Evolutionary conservation across 2,329 filamentous ascomycete species (phyloP), one percentile per base, ranked within the genome.

Genomic region (Neonectria faginata): DNA sequence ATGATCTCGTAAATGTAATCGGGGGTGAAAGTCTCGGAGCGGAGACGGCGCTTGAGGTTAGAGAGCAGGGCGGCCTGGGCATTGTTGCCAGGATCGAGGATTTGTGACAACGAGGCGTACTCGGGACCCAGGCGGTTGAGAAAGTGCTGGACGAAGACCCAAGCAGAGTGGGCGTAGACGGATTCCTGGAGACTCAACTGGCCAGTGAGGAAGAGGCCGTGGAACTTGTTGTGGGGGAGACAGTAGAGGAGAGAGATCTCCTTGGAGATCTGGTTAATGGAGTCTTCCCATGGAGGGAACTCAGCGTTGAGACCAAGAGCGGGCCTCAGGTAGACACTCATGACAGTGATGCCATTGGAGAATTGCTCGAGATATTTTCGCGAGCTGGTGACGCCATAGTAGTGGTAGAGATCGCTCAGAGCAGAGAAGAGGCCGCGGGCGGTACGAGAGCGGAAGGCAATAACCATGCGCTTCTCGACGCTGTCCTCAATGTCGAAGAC

Each of bases 1-100:
- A 99, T 97, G 78, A 99, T 98, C 81, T 99, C 95, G 29, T 95
- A 89, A 73, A 99, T 98, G 83, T 99, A 99, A 76, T 97, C 95
- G 5, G 96, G 92, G 0, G 96, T 99, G 79, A 99, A 99, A 0
- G 96, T 99, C 82, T 99, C 96, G 0, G 92, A 96, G 75, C 96
- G 92, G 65, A 99, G 87, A 74, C 96, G 91, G 73, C 94, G 94
- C 89, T 99, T 99, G 75, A 99, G 88, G 84, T 97, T 98, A 31
- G 92, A 92, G 39, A 99, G 86, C 64, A 97, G 86, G 74, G 96
- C 93, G 18, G 92, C 92, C 74, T 98, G 94, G 1, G 89, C 87
- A 71, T 90, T 96, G 81, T 97, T 97, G 76, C 88, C 91, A 27
- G 86, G 76, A 76, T 97, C 92, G 62, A 99, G 82, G 10, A 97